Conservation (phyloP, 2,329 filamentous ascomycete genomes). For the Colletotrichum plurivorum region DNA sequence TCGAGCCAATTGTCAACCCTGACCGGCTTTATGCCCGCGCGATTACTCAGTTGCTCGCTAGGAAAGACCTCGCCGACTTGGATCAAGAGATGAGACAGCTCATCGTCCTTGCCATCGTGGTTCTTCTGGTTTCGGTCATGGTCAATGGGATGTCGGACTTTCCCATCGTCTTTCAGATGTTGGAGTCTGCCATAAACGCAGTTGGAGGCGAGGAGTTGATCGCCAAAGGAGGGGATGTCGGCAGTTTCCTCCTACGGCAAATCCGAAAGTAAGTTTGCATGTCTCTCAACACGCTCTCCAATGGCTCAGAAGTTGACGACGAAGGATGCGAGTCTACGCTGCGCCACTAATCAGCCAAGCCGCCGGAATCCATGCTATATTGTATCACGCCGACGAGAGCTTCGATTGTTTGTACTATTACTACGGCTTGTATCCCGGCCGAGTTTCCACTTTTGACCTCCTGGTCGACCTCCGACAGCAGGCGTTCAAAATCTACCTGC, state of each 20-base stretch:
- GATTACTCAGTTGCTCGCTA: not conserved
- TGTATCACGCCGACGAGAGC: conserved; percentile 14
- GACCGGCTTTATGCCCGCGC: conserved; percentile 8
- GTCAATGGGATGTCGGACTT: conserved; percentile 48
- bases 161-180: conserved; percentile 44
- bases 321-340: conserved; percentile 27
- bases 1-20: not conserved
- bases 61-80: conserved; percentile 2
- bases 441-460: conserved; percentile 13
- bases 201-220: conserved; percentile 43
- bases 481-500: conserved; percentile 29
- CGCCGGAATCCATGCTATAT: conserved; percentile 7
- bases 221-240: not conserved
- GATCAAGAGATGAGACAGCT: conserved; percentile 8
- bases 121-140: conserved; percentile 44
- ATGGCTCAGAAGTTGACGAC: too few relatives aligned
- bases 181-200: conserved; percentile 45
- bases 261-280: conserved; percentile 28
- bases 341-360: conserved; percentile 20
- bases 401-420: conserved; percentile 34
- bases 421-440: conserved; percentile 16
- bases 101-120: conserved; percentile 42
- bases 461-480: conserved; percentile 26
- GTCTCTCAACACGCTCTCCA: too few relatives aligned
- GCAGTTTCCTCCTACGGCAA: conserved; percentile 14